Evolutionary conservation across 768 basidiomycete species (phyloP), one percentile per base, ranked within the genome.

Genomic region (Mycena latifolia): DNA sequence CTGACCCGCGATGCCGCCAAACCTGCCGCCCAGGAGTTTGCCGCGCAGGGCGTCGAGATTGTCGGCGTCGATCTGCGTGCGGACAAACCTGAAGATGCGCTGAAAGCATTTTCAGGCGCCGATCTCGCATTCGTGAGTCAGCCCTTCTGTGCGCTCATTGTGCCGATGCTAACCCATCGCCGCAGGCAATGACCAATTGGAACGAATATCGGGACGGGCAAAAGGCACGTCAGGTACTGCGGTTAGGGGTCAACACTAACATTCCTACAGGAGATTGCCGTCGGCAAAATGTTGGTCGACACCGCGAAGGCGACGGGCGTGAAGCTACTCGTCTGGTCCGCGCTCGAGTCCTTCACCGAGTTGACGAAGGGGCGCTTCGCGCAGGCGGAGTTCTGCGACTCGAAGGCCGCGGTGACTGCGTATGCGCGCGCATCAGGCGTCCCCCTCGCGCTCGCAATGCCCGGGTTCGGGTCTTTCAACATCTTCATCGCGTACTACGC

Each of bases 281-380:
- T 33, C 0, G 55, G 63, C 2, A 62, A 56, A 47, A n/a, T 59
- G 47, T 25, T 66, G 5, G 48, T 66, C 41, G 58, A 59, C 43
- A n/a, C 64, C 57, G 56, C 51, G 6, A 47, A 51, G 24, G 20
- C 45, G 6, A 22, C 37, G n/a, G 33, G 43, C 22, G 55, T 66
- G 27, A 60, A 43, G 29, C 25, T 64, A 2, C 35, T 64, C 37
- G 33, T 64, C 60, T 59, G 57, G 57, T 59, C 57, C 29, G 57
- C 45, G 15, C 14, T 59, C 45, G 57, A 59, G 28, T 59, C 57
- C 8, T 31, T 59, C 22, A 37, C 17, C 29, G 29, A 8, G 3
- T 11, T 35, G 2, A n/a, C 57, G 5, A 24, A 17, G 28, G 57
- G 57, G n/a, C 57, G 45, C 27, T 18, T 59, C 29, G 3, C 57